phyloP scores from a whole-genome alignment of 495 filamentous ascomycete genomes.

The Daldinia vernicosa region DNA sequence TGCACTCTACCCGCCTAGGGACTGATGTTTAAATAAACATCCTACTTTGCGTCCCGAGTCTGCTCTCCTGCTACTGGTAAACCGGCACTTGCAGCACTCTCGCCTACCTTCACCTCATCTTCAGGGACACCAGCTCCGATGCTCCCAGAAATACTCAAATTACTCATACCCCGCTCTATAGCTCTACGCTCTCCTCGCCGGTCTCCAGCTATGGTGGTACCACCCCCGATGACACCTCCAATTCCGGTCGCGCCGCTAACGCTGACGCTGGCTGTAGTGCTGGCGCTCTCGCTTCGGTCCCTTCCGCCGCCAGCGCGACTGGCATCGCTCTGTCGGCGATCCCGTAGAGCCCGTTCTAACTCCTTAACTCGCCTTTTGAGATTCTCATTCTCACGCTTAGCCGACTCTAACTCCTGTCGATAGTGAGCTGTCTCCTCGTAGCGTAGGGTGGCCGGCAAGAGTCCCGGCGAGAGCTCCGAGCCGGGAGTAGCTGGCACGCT shows the following conservation, averaged over 20 bases:
- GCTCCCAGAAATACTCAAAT: slow-evolving; percentile 48
- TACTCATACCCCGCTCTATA: slow-evolving; percentile 46
- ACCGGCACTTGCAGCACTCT: slow-evolving; percentile 64
- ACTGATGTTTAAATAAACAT: neutral
- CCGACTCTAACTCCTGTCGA: slow-evolving; percentile 73
- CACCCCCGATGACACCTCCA: slow-evolving; percentile 32
- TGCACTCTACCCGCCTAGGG: neutral
- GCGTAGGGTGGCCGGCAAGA: slow-evolving; percentile 62
- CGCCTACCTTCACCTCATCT: slow-evolving; percentile 62
- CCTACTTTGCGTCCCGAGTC: slow-evolving; percentile 25
- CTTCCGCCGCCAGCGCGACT: slow-evolving; percentile 50
- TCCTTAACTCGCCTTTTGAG: slow-evolving; percentile 78
- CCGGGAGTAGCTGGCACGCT: slow-evolving; percentile 49
- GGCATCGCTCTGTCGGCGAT: slow-evolving; percentile 56
- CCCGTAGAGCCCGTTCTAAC: slow-evolving; percentile 66
- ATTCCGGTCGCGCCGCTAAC: slow-evolving; percentile 39
- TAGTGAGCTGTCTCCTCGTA: slow-evolving; percentile 78
- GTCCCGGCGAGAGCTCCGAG: slow-evolving; percentile 54
- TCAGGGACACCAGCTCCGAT: slow-evolving; percentile 57
- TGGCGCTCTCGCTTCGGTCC: slow-evolving; percentile 51
- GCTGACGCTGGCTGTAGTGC: slow-evolving; percentile 45
- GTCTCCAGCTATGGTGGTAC: slow-evolving; percentile 38
- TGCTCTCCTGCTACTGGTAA: slow-evolving; percentile 29
- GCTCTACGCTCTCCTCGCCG: slow-evolving; percentile 43
- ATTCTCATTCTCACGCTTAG: slow-evolving; percentile 82